A percentile compares a stretch with the other conserved stretches of the same genome.
These are phyloP conservation scores for Cicer cuneatum DNA, from an alignment of 306 rosid genomes.

Conservation along the genomic window DNA sequence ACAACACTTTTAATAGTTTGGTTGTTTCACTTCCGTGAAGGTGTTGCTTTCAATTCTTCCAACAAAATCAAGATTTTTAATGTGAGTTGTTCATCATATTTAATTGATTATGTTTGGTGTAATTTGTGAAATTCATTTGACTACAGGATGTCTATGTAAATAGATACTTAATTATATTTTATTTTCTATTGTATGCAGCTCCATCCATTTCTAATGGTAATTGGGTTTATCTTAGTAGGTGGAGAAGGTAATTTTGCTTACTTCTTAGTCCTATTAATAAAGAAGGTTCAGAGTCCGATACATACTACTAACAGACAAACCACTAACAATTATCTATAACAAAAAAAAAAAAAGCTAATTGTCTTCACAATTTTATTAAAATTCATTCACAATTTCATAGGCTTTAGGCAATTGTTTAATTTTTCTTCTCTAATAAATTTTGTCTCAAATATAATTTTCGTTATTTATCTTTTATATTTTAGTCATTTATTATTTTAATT, in stretches of 20 bases:
- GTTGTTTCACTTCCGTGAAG: conserved; percentile 64
- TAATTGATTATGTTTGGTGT: background rate
- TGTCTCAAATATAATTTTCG: too few relatives aligned
- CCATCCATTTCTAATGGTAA: conserved; percentile 68
- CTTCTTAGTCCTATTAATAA: too few relatives aligned
- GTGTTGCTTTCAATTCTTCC: conserved; percentile 66
- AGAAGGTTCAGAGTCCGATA: too few relatives aligned
- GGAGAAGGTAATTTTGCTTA: conserved; percentile 68
- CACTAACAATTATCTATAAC: too few relatives aligned
- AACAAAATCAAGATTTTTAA: conserved; percentile 59
- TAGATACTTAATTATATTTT: background rate
- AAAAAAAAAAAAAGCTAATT: too few relatives aligned
- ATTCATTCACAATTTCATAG: too few relatives aligned
- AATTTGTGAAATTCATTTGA: background rate
- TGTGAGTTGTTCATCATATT: conserved; percentile 43
- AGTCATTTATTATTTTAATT: too few relatives aligned
- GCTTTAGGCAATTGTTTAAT: too few relatives aligned
- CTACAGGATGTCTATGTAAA: background rate
- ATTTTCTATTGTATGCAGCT: conserved; percentile 51
- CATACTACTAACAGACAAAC: too few relatives aligned
- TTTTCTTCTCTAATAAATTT: too few relatives aligned
- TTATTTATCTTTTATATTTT: too few relatives aligned
- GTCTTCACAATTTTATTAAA: too few relatives aligned
- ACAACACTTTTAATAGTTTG: conserved; percentile 63
- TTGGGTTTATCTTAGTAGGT: conserved; percentile 65